Percentiles rank a stretch among this genome's conserved stretches.
Evolutionary conservation across 2,329 filamentous ascomycete species (phyloP).

Genomic region (Trichoderma gracile): DNA sequence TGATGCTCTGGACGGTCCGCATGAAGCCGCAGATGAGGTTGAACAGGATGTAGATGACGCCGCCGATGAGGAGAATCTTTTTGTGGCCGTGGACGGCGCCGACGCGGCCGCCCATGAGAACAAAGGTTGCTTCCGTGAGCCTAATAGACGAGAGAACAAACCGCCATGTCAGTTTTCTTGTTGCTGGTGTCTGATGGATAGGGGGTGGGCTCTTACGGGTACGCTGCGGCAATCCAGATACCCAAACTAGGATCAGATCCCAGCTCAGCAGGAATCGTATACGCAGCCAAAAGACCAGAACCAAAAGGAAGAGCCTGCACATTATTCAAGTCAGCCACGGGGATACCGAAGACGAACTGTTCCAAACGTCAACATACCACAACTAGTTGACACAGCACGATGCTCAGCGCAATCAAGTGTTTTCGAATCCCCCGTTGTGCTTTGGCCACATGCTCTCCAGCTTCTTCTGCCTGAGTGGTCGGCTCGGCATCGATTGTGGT

Average conservation of each 20-base stretch:
- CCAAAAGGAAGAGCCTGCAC: conserved; percentile 20
- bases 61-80: conserved; percentile 12
- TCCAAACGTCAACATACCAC: conserved; percentile 5
- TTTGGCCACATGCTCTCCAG: neutral
- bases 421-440: neutral
- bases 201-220: neutral
- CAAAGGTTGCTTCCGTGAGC: conserved; percentile 13
- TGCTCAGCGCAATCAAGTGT: conserved; percentile 11
- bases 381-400: conserved; percentile 19
- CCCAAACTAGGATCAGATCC: neutral
- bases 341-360: neutral
- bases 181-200: neutral
- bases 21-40: conserved; percentile 14
- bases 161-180: neutral
- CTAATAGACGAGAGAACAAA: neutral
- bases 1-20: conserved; percentile 10
- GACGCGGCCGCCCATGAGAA: conserved; percentile 12
- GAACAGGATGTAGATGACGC: neutral
- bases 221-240: conserved; percentile 17
- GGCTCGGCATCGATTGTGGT: conserved; percentile 16
- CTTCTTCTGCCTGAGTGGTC: neutral
- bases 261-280: neutral
- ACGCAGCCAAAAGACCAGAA: conserved; percentile 14
- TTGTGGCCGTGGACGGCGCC: conserved; percentile 16
- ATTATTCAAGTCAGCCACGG: neutral